Percentiles rank a stretch among this genome's conserved stretches.
Conservation (phyloP, 116 monocot species). For the Posidonia oceanica region DNA sequence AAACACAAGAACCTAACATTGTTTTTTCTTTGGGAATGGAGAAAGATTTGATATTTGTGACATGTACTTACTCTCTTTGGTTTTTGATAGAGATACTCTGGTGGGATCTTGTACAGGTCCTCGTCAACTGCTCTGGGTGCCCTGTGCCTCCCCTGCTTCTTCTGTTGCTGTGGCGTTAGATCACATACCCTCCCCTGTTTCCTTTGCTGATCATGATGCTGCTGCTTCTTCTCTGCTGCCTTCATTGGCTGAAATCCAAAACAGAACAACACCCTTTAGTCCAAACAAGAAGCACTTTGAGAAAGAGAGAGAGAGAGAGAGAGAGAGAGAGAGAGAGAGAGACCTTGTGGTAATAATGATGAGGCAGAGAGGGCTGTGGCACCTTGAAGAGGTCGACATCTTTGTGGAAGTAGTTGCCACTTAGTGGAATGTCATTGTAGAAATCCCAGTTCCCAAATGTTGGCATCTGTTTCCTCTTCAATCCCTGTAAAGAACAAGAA, state of each 20-base stretch:
- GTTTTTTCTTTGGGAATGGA: too few relatives aligned
- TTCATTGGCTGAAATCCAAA: not conserved
- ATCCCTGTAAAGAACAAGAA: too few relatives aligned
- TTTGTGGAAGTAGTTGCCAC: conserved; percentile 6
- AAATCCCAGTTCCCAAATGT: conserved; percentile 39
- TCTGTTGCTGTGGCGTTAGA: not conserved
- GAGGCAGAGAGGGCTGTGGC: conserved; percentile 4
- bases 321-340: not conserved
- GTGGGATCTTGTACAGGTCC: conserved; percentile 31
- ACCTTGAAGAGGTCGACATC: conserved; percentile 22
- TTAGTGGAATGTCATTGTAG: conserved; percentile 21
- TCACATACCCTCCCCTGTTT: conserved; percentile 7
- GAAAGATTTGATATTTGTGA: not conserved
- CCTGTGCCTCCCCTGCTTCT: not conserved
- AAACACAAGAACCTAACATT: too few relatives aligned
- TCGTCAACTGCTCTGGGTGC: conserved; percentile 22
- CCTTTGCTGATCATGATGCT: not conserved
- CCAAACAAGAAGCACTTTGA: not conserved
- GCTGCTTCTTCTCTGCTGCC: conserved; percentile 8
- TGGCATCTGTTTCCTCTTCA: conserved; percentile 17
- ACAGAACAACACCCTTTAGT: not conserved
- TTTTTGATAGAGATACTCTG: conserved; percentile 17
- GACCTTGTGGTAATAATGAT: conserved; percentile 10
- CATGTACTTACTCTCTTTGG: conserved; percentile 6
- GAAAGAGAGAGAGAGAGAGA: not conserved